A percentile compares a stretch with the other conserved stretches of the same genome.
Conservation (phyloP, 1,284 basidiomycete species). For the Moniliophthora roreri region DNA sequence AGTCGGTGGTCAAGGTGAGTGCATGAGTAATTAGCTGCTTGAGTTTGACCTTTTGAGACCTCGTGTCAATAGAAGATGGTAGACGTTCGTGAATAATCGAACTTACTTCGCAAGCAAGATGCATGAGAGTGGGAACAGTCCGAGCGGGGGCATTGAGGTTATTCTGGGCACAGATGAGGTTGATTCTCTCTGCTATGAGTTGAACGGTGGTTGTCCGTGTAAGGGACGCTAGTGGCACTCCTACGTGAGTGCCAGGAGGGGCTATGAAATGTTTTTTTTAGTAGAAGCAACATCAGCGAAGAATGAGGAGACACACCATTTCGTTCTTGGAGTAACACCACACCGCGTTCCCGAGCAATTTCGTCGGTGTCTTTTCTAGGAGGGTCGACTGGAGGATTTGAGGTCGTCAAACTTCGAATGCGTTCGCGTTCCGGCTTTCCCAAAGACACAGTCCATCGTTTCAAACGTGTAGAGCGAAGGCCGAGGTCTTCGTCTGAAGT, state of each 20-base stretch:
- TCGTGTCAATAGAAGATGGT: conserved; percentile 4
- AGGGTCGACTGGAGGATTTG: conserved; percentile 33
- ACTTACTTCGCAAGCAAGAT: conserved; percentile 73
- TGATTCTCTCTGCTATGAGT: conserved; percentile 75
- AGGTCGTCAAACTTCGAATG: conserved; percentile 48
- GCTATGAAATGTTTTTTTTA: conserved; percentile 49
- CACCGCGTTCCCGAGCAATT: conserved; percentile 67
- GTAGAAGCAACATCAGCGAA: background rate
- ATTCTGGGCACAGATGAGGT: conserved; percentile 78
- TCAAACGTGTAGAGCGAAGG: conserved; percentile 64
- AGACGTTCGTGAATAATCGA: background rate
- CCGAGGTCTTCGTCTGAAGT: conserved; percentile 48
- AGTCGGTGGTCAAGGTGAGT: conserved; percentile 70
- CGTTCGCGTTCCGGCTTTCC: conserved; percentile 75
- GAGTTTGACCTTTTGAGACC: conserved; percentile 59
- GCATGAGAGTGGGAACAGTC: conserved; percentile 65
- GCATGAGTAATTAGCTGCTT: conserved; percentile 81
- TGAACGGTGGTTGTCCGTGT: conserved; percentile 72
- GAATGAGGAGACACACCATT: conserved; percentile 44
- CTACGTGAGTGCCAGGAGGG: conserved; percentile 66
- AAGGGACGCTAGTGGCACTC: conserved; percentile 67
- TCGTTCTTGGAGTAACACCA: conserved; percentile 60
- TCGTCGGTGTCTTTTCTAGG: conserved; percentile 55
- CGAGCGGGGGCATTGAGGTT: conserved; percentile 61
- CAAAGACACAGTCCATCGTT: conserved; percentile 70